phyloP scores from a whole-genome alignment of 257 asterid species.

The Rehmannia glutinosa region DNA sequence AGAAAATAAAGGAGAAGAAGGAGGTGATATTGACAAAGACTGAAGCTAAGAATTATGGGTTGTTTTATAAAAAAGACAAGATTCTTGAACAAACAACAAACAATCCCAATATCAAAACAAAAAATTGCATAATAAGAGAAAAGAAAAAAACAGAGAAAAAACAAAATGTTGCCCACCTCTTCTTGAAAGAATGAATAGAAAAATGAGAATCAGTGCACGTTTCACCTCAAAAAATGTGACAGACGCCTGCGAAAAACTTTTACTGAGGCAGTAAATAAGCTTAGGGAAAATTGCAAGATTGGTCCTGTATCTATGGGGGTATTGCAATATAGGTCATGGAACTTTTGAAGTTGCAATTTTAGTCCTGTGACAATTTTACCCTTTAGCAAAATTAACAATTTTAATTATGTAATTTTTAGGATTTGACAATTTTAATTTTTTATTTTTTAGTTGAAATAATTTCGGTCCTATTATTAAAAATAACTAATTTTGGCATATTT shows the following conservation, averaged over 20 bases:
- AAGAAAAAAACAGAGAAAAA: background rate
- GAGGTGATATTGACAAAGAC: slow-evolving; percentile 23
- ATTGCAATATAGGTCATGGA: too few relatives aligned
- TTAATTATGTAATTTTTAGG: too few relatives aligned
- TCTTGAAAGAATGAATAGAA: background rate
- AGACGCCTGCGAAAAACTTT: background rate
- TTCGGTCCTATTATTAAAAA: too few relatives aligned
- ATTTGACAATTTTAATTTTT: too few relatives aligned
- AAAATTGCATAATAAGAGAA: background rate
- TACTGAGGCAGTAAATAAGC: background rate
- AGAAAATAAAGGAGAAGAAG: slow-evolving; percentile 1
- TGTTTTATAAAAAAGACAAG: background rate
- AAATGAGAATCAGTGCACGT: slow-evolving; percentile 16
- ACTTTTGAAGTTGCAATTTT: too few relatives aligned
- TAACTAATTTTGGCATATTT: too few relatives aligned
- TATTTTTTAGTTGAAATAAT: too few relatives aligned
- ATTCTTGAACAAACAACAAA: background rate
- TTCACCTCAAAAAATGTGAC: background rate
- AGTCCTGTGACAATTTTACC: too few relatives aligned
- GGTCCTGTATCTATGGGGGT: too few relatives aligned
- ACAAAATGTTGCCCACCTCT: background rate
- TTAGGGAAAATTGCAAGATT: too few relatives aligned
- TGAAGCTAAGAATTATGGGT: slow-evolving; percentile 21
- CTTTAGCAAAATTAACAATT: too few relatives aligned
- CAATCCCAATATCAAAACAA: background rate